Evolutionary conservation across 352 stramenopile genomes (phyloP).

Genomic region (Blastocystis sp.): DNA sequence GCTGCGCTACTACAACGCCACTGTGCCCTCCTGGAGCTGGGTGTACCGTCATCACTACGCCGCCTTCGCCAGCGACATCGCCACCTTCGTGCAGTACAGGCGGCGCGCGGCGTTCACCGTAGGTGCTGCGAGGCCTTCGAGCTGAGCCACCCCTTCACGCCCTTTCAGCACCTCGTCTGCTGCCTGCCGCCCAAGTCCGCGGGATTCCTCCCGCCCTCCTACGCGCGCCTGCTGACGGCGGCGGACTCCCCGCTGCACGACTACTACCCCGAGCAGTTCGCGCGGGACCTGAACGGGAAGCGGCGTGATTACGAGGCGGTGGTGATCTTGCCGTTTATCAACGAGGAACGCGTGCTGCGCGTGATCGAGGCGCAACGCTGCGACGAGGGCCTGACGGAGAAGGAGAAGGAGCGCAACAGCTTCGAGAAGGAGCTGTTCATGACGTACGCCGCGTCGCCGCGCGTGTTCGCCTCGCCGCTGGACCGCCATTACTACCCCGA

Average conservation of each 20-base stretch:
- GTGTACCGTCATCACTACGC: conserved; percentile 98
- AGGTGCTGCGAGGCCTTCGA: conserved; percentile 80
- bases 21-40: conserved; percentile 93
- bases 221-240: conserved; percentile 88
- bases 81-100: conserved; percentile 77
- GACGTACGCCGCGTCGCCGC: background rate
- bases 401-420: conserved; percentile 71
- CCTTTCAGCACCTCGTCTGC: conserved; percentile 94
- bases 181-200: conserved; percentile 89
- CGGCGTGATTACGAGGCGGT: conserved; percentile 96
- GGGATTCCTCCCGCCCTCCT: conserved; percentile 88
- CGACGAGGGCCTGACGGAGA: conserved; percentile 70
- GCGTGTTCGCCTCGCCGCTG: background rate
- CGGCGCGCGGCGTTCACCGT: conserved; percentile 71
- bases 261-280: conserved; percentile 87
- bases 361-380: conserved; percentile 72
- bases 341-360: conserved; percentile 87
- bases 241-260: conserved; percentile 90
- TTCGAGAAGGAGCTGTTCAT: conserved; percentile 69
- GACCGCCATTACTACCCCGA: background rate
- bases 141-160: conserved; percentile 84
- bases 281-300: conserved; percentile 95
- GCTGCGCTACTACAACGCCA: conserved; percentile 97
- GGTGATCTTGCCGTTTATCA: conserved; percentile 96
- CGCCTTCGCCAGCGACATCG: conserved; percentile 95